A percentile compares a stretch with the other conserved stretches of the same genome.
These are phyloP conservation scores for Stephanodiscus triporus DNA, from an alignment of 108 stramenopile species.

Conservation along the genomic window DNA sequence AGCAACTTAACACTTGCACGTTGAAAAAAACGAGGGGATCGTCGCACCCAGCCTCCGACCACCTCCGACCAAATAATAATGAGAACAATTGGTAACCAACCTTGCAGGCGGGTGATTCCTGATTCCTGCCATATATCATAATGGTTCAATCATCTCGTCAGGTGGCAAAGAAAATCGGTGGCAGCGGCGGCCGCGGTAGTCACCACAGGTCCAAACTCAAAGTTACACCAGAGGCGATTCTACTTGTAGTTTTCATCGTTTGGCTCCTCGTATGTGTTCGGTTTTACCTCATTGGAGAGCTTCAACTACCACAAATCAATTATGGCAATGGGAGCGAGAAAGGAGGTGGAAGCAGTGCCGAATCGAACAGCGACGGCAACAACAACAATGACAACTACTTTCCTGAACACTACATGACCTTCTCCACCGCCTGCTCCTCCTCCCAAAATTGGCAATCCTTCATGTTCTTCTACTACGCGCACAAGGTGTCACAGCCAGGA, in stretches of 20 bases:
- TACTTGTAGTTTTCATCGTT: background rate
- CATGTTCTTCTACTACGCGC: conserved; percentile 81
- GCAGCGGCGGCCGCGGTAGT: background rate
- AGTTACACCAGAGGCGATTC: background rate
- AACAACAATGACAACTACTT: background rate
- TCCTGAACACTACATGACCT: conserved; percentile 52
- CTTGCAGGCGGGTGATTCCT: background rate
- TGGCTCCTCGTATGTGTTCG: conserved; percentile 3
- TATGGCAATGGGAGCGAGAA: background rate
- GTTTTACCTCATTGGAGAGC: background rate
- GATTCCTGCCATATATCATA: background rate
- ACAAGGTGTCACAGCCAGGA: conserved; percentile 80
- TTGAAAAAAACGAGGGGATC: no score
- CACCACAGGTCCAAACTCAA: conserved; percentile 8
- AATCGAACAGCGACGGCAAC: background rate
- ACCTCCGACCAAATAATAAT: no score
- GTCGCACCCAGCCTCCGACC: no score
- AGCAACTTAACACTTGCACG: no score
- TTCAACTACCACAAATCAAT: background rate
- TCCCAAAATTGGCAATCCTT: conserved; percentile 96
- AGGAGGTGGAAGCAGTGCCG: background rate
- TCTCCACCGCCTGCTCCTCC: conserved; percentile 86
- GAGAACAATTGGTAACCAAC: no score
- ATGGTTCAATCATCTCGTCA: conserved; percentile 17
- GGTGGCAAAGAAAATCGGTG: background rate